Evolutionary conservation across 345 rosid species (phyloP).

Genomic region (Citrus reticulata): DNA sequence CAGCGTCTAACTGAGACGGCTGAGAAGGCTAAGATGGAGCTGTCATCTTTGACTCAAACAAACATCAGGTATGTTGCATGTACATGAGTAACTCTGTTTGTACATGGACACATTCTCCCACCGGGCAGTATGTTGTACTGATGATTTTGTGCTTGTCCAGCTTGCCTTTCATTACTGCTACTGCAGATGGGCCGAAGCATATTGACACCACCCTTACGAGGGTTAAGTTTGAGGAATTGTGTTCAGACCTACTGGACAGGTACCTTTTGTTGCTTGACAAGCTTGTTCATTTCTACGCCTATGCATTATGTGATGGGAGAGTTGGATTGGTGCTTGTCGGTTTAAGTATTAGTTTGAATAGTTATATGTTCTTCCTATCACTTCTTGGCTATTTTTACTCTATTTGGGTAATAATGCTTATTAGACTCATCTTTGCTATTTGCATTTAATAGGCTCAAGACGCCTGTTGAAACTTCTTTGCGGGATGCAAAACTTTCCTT

Average conservation of each 20-base stretch:
- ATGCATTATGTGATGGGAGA: background rate
- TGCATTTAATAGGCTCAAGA: constrained; percentile 52
- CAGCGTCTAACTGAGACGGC: constrained; percentile 94
- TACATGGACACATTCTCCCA: background rate
- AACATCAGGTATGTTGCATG: constrained; percentile 56
- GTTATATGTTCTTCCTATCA: background rate
- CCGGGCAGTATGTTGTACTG: background rate
- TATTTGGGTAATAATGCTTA: too few relatives aligned
- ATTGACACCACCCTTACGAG: constrained; percentile 91
- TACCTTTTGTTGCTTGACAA: constrained; percentile 11
- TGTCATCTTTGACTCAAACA: constrained; percentile 85
- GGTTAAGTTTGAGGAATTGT: constrained; percentile 88
- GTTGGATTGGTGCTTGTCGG: too few relatives aligned
- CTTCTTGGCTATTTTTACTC: background rate
- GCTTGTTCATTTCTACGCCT: background rate
- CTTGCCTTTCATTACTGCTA: constrained; percentile 97
- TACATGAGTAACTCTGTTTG: background rate
- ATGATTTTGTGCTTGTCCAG: constrained; percentile 27
- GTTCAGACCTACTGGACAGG: constrained; percentile 92
- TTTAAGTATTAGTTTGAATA: background rate
- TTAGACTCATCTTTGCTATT: background rate
- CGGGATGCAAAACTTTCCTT: constrained; percentile 88
- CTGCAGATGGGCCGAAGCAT: constrained; percentile 98
- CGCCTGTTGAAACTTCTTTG: constrained; percentile 80
- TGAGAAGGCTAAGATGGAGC: constrained; percentile 97